phyloP scores from a whole-genome alignment of 2,329 filamentous ascomycete genomes.

The Pseudopithomyces maydicus region DNA sequence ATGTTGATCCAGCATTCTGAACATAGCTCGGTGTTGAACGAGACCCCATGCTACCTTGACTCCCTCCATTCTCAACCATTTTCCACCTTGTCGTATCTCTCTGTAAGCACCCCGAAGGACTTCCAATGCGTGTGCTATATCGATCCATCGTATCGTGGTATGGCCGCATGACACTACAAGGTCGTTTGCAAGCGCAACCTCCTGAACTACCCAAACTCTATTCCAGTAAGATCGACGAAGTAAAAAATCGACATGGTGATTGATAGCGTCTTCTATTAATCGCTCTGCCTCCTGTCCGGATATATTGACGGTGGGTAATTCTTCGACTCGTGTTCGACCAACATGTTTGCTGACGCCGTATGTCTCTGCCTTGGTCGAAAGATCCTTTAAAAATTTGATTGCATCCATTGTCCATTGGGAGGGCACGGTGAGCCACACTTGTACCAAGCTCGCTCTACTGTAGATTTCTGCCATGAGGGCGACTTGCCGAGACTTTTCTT shows the following conservation, averaged over 20 bases:
- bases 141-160: background rate
- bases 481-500: constrained; percentile 6
- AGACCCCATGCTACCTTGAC: too few relatives aligned
- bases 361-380: background rate
- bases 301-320: background rate
- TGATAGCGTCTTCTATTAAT: background rate
- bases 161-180: constrained; percentile 6
- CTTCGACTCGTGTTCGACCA: background rate
- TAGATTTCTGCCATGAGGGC: constrained; percentile 8
- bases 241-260: background rate
- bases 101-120: constrained; percentile 1
- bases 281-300: background rate
- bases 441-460: constrained; percentile 5
- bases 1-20: background rate
- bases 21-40: too few relatives aligned
- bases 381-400: constrained; percentile 3
- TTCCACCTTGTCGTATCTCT: background rate
- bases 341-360: constrained; percentile 2
- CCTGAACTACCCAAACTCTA: constrained; percentile 7
- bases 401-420: background rate
- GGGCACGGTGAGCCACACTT: constrained; percentile 4
- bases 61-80: background rate
- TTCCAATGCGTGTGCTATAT: constrained; percentile 1
- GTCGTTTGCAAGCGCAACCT: constrained; percentile 3
- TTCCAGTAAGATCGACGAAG: constrained; percentile 4